These are phyloP conservation scores for Sordaria brevicollis DNA, from an alignment of 495 filamentous ascomycete species.

Conservation along the genomic window DNA sequence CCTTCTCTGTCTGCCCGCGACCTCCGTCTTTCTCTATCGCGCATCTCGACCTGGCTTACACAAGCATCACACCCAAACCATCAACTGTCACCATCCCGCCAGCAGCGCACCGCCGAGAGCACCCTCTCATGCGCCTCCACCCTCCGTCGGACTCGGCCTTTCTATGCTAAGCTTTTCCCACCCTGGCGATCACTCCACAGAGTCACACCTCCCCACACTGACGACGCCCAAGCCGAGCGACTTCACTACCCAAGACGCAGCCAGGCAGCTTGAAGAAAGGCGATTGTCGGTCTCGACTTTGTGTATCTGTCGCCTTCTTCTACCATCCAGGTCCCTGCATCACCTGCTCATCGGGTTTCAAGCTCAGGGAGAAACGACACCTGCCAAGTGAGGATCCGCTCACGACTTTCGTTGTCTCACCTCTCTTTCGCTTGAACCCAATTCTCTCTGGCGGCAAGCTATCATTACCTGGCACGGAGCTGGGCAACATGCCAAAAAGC, in stretches of 20 bases:
- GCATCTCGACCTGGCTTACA: neutral
- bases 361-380: neutral
- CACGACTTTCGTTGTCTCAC: neutral
- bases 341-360: neutral
- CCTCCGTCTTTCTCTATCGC: neutral
- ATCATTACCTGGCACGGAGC: neutral
- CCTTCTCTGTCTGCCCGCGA: neutral
- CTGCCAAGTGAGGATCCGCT: neutral
- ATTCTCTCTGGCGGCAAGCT: neutral
- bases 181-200: conserved; percentile 11
- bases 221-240: neutral
- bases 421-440: neutral
- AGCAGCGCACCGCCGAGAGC: neutral
- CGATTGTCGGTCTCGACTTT: neutral
- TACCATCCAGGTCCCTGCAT: neutral
- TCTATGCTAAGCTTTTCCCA: conserved; percentile 11
- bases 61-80: neutral
- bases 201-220: neutral
- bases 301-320: neutral
- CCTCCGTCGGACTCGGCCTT: neutral
- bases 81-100: neutral
- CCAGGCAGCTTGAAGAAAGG: neutral
- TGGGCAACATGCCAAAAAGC: conserved; percentile 15
- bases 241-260: neutral
- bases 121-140: neutral